phyloP scores from a whole-genome alignment of 2,329 filamentous ascomycete genomes.

The Penicillium psychrosexuale region DNA sequence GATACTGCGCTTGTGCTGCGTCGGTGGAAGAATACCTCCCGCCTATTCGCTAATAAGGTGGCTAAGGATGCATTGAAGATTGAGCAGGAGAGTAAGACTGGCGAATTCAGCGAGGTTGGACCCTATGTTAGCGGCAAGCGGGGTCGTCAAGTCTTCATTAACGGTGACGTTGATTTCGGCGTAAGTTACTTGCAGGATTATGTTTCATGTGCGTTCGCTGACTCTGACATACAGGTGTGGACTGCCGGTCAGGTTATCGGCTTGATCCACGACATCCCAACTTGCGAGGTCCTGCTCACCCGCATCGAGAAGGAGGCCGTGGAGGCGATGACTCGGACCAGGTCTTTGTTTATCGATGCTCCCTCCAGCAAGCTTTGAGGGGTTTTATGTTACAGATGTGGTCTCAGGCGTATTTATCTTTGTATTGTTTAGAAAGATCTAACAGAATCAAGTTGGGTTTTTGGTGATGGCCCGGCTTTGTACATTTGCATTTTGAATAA shows the following conservation, averaged over 20 bases:
- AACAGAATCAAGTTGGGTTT: not conserved
- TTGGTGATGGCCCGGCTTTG: not conserved
- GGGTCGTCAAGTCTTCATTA: constrained; percentile 85
- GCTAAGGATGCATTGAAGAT: constrained; percentile 75
- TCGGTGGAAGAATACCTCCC: constrained; percentile 87
- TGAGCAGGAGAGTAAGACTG: constrained; percentile 76
- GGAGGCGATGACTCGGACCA: constrained; percentile 60
- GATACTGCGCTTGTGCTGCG: constrained; percentile 86
- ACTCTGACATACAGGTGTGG: constrained; percentile 66
- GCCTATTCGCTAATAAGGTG: constrained; percentile 88
- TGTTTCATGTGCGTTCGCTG: constrained; percentile 4
- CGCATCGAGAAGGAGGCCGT: constrained; percentile 77
- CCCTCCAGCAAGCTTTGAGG: constrained; percentile 56
- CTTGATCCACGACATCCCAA: constrained; percentile 78
- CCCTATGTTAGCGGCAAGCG: constrained; percentile 86
- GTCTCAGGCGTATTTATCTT: not conserved
- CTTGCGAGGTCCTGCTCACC: constrained; percentile 64
- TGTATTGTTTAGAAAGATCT: not conserved
- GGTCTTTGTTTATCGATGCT: constrained; percentile 50
- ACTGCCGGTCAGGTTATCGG: constrained; percentile 95
- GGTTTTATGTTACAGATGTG: not conserved
- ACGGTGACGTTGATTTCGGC: constrained; percentile 85
- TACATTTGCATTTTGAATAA: not conserved
- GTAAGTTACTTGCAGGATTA: constrained; percentile 54
- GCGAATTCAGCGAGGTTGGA: constrained; percentile 85